Base-by-base conservation (phyloP, 2,329 filamentous ascomycete genomes). In the Penicillium sp. region DNA sequence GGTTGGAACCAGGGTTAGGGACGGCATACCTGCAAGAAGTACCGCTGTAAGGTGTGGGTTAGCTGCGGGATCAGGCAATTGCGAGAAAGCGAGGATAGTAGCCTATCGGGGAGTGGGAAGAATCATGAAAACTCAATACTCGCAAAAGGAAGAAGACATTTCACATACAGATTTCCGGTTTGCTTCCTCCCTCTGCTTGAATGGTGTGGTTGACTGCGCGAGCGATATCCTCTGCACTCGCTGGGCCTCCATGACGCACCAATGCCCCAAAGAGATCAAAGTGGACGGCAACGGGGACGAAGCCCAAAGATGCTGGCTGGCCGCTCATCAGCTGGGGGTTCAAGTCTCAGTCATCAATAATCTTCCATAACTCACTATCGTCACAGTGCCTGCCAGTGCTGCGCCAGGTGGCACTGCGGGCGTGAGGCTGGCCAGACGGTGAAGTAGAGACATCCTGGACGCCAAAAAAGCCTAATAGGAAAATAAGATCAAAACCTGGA, bases 211-310 rank as follows among this genome's bases (percentile, higher is more conserved):
- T 69, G 37, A 65, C 70, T 6, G 62, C 62, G 10, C 64, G 60
- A 7, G 70, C 67, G 5, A 77, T 64, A 14, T 75, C 68, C 33
- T 72, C 60, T 8, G 70, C 69, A 6, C 65, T 74, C 5, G 68
- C 70, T 1, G 70, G 65, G 16, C 65, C 63, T 2, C 67, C 68
- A 33, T 73, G 63, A 7, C 49, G 57, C 6, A 71, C 70, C 1
- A 78, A 55, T 25, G 67, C 65, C 19, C 65, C 58, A 52, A 78
- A 77, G 11, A 78, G 63, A 46, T 73, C 58, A 58, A 78, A 77
- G 37, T 75, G 70, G 14, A 75, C 64, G 0, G 76, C 76, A 22
- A 78, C 73, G 2, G 76, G 75, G 2, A 78, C 67, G 38, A 78
- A 78, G 1, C 74, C 76, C n/a, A 78, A 56, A 0, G 74, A 71